Base-by-base conservation (phyloP, 1,284 basidiomycete species). In the Moniliophthora roreri region DNA sequence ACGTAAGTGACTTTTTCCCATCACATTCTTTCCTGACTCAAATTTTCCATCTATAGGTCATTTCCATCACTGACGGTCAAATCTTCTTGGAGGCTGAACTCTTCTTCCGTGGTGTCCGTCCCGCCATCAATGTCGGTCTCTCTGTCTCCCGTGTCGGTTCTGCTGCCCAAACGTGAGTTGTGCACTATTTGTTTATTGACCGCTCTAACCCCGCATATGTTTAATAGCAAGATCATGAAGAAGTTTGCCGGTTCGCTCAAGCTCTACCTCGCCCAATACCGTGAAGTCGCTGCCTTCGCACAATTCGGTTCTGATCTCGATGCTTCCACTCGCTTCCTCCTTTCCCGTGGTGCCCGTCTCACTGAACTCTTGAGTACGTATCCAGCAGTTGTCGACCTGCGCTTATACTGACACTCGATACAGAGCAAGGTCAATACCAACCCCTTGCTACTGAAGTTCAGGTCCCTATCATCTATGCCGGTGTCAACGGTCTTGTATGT, bases 291-390 rank as follows among this genome's bases (percentile, higher is more conserved):
- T 64, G 96, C 96, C 61, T 96, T 97, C 72, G 96, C 96, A 58
- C 96, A 98, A 74, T 99, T 99, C 83, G 96, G 96, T 86, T 99
- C 96, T 65, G 96, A 98, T 79, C 91, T 99, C 69, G 96, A 98
- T 81, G 95, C 96, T 58, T 97, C 96, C 37, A 98, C 96, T 65
- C 93, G 93, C 66, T 97, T 95, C 90, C 82, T 98, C 64, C 87
- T 99, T 62, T 91, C 87, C 69, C 93, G 96, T 87, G 96, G 96
- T 84, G 88, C 93, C 62, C 95, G 96, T 84, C 83, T 99, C 59
- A 98, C 95, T 62, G 96, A 99, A 82, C 88, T 99, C 69, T 84
- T 99, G 68, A 98, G 87, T 89, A 70, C 36, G 85, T 79, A 6
- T 4, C 49, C 26, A 38, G 21, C 39, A n/a, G 28, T 40, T 50